These are phyloP conservation scores for Ocimum tenuiflorum DNA, from an alignment of 257 asterid species.

Conservation along the genomic window DNA sequence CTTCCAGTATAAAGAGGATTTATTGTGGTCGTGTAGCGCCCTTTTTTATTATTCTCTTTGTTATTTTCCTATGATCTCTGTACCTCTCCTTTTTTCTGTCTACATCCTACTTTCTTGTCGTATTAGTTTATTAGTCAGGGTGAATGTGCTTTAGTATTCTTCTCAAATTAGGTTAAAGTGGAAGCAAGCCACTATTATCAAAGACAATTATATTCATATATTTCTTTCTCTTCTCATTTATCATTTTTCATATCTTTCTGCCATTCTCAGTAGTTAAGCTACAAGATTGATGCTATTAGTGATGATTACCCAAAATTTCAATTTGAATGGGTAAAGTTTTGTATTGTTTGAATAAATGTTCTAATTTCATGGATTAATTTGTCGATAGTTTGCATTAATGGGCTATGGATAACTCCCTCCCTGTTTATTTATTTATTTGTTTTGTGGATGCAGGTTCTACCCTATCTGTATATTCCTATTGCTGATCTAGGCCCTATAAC, in stretches of 20 bases:
- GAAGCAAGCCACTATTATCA: not conserved
- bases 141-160: not conserved
- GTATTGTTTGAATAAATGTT: not conserved
- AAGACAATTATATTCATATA: not conserved
- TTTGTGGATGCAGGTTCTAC: conserved; percentile 54
- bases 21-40: not conserved
- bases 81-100: not conserved
- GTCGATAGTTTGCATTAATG: not conserved
- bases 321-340: not conserved
- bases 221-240: not conserved
- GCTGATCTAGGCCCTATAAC: conserved; percentile 46
- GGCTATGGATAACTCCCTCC: conserved; percentile 2
- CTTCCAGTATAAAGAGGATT: conserved; percentile 13
- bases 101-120: not conserved
- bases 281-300: not conserved
- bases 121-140: not conserved
- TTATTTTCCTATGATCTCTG: not conserved
- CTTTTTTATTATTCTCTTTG: conserved; percentile 10
- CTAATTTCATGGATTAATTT: conserved; percentile 12
- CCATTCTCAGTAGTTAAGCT: conserved; percentile 4
- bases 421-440: not conserved
- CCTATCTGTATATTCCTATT: conserved; percentile 71
- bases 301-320: not conserved
- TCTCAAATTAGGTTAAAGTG: not conserved
- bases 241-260: conserved; percentile 4